Evolutionary conservation across 2,329 filamentous ascomycete genomes (phyloP), one percentile per base, ranked within the genome.

Genomic region (Aspergillus sp.): DNA sequence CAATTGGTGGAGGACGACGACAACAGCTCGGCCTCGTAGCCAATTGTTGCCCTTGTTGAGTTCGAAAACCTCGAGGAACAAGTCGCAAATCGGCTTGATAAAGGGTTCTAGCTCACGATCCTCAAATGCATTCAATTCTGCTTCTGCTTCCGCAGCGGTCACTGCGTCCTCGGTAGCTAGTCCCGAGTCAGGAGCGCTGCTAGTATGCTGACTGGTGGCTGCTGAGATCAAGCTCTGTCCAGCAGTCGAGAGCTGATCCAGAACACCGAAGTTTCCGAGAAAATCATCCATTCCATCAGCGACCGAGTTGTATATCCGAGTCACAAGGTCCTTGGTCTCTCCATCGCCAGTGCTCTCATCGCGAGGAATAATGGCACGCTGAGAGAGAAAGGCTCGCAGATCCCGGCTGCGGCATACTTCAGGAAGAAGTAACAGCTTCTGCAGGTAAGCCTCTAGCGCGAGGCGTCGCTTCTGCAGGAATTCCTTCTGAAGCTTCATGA

Each of bases 281-380:
- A 99, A 95, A 62, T 99, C 94, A 68, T 99, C 94, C 87, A 99
- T 95, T 32, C 95, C 94, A 66, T 99, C 94, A 0, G 93, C 89
- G 19, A 99, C 93, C 0, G 93, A 97, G 68, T 95, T 95, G 74
- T 97, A 99, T 45, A 99, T 85, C 4, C 94, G 86, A 0, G 90
- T 91, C 58, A 99, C 94, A 69, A 99, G 92, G 67, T 97, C 70
- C 69, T 73, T 82, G 68, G 82, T 87, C 71, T 88, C 89, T 62
- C 83, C 83, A 49, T 87, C 83, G 6, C 77, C 80, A 45, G 83
- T 72, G 60, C 82, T 76, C 50, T 85, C 81, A 16, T 82, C 81
- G 49, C 82, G 82, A 3, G 85, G 82, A 41, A 90, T 85, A 35
- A 90, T 89, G 53, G 90, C 90, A 61, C 94, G 80, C 60, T 87